Conservation (phyloP, 805 yeast genomes). For the Zygosaccharomyces lentus region DNA sequence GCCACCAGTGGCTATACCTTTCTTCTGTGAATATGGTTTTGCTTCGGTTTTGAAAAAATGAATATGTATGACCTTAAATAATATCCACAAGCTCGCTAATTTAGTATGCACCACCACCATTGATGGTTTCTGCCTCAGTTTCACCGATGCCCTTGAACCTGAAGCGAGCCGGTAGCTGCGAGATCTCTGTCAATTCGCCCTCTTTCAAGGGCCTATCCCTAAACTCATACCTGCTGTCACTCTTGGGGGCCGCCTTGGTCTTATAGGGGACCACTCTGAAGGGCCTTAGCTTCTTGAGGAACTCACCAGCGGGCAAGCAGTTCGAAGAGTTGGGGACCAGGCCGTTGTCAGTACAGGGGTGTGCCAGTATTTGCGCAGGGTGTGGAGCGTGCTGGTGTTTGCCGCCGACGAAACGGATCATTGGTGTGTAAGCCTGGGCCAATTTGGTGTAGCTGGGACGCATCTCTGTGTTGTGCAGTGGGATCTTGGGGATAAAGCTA, state of each 20-base stretch:
- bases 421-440: slow-evolving; percentile 48
- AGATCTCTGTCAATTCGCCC: slow-evolving; percentile 47
- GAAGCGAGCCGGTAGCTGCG: slow-evolving; percentile 69
- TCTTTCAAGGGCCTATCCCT: slow-evolving; percentile 38
- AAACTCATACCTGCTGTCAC: slow-evolving; percentile 15
- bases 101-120: slow-evolving; percentile 71
- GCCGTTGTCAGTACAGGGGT: slow-evolving; percentile 30
- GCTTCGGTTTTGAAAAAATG: not conserved
- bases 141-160: slow-evolving; percentile 61
- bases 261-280: slow-evolving; percentile 39
- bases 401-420: slow-evolving; percentile 85
- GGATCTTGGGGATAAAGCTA: not conserved
- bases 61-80: not conserved
- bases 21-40: slow-evolving; percentile 7
- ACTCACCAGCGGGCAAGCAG: slow-evolving; percentile 23
- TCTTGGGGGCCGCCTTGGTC: slow-evolving; percentile 38
- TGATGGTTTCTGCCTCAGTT: slow-evolving; percentile 68
- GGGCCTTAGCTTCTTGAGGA: slow-evolving; percentile 36
- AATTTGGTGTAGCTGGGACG: slow-evolving; percentile 29
- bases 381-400: slow-evolving; percentile 52
- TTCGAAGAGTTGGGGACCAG: slow-evolving; percentile 30
- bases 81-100: slow-evolving; percentile 35
- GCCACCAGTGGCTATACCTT: slow-evolving; percentile 26
- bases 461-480: slow-evolving; percentile 21
- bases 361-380: slow-evolving; percentile 21